Conservation (phyloP, 2,329 filamentous ascomycete genomes). For the Fusarium torreyae region DNA sequence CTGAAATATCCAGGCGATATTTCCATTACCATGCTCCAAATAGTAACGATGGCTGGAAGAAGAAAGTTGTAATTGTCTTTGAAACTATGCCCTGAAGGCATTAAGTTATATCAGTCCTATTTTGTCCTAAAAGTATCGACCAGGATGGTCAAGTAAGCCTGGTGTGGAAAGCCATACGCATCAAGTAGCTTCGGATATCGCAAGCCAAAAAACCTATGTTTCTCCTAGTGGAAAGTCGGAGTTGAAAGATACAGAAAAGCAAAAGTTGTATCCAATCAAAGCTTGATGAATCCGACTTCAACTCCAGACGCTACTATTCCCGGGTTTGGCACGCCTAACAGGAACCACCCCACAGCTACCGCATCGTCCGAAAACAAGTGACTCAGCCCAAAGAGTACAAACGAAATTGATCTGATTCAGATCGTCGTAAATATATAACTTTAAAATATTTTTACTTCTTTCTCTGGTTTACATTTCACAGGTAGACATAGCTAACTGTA, state of each 20-base stretch:
- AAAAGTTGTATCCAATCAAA: slow-evolving; percentile 14
- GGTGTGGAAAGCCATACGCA: too few species aligned
- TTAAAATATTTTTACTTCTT: neutral
- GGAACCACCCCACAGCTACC: slow-evolving; percentile 6
- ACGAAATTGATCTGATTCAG: neutral
- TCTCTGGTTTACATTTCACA: slow-evolving; percentile 2
- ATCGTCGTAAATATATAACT: neutral
- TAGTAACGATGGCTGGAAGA: too few species aligned
- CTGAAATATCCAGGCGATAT: too few species aligned
- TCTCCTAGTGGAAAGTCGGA: neutral
- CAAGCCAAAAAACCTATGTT: too few species aligned
- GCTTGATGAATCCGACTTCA: slow-evolving; percentile 6
- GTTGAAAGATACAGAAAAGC: neutral
- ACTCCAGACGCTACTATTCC: slow-evolving; percentile 3
- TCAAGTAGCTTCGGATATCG: too few species aligned
- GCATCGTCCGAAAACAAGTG: neutral
- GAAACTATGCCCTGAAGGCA: too few species aligned
- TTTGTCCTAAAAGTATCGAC: too few species aligned
- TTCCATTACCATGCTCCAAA: too few species aligned
- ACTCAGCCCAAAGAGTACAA: neutral
- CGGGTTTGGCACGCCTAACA: neutral
- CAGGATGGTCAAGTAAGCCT: too few species aligned
- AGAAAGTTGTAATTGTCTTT: too few species aligned
- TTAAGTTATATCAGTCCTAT: too few species aligned
- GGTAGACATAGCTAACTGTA: slow-evolving; percentile 3